Conservation (phyloP, 805 yeast species). For the Candida vartiovaarae region DNA sequence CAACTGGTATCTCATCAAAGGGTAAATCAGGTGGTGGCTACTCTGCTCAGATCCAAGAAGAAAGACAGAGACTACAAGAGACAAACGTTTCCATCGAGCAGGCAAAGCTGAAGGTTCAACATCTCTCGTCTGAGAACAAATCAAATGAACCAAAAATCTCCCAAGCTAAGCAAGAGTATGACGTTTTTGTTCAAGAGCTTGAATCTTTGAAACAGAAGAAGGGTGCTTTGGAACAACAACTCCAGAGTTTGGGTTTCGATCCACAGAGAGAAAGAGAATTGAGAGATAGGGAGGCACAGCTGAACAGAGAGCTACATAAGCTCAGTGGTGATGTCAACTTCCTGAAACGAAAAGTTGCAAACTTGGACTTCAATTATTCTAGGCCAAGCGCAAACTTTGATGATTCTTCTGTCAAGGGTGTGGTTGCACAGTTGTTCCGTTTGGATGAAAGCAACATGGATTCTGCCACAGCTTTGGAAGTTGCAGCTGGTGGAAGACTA, state of each 20-base stretch:
- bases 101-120: slow-evolving; percentile 48
- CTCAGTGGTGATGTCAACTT: slow-evolving; percentile 43
- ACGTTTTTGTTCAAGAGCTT: slow-evolving; percentile 35
- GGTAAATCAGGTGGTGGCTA: slow-evolving; percentile 76
- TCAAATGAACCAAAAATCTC: slow-evolving; percentile 39
- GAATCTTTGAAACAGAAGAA: slow-evolving; percentile 34
- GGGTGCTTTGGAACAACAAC: slow-evolving; percentile 31
- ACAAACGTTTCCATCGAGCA: slow-evolving; percentile 52
- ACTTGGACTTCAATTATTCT: slow-evolving; percentile 68
- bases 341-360: slow-evolving; percentile 57
- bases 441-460: slow-evolving; percentile 48
- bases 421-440: slow-evolving; percentile 78
- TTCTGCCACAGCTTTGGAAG: slow-evolving; percentile 79
- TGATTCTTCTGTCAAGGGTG: slow-evolving; percentile 65
- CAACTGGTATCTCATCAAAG: slow-evolving; percentile 84
- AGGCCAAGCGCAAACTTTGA: slow-evolving; percentile 58
- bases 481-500: slow-evolving; percentile 88
- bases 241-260: slow-evolving; percentile 53
- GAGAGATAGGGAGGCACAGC: slow-evolving; percentile 35
- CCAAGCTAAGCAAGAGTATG: slow-evolving; percentile 46
- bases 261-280: slow-evolving; percentile 37
- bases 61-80: slow-evolving; percentile 47
- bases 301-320: slow-evolving; percentile 38
- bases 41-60: slow-evolving; percentile 58
- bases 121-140: slow-evolving; percentile 45